These are phyloP conservation scores for Penicillium sp. DNA, from an alignment of 2,329 filamentous ascomycete genomes.

Conservation along the genomic window DNA sequence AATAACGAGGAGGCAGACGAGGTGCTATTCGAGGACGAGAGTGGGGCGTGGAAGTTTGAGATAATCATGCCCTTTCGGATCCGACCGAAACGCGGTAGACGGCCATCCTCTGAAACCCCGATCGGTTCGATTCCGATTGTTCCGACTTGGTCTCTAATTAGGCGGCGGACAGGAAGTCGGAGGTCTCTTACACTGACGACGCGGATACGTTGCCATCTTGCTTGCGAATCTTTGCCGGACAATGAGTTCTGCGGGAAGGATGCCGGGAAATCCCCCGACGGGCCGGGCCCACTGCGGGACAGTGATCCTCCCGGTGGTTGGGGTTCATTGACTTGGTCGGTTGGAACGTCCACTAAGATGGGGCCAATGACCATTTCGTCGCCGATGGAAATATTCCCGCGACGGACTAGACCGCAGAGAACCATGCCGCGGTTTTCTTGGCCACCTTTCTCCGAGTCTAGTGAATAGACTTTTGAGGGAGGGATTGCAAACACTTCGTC, in stretches of 20 bases:
- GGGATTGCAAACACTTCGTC: constrained; percentile 84
- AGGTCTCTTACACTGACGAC: constrained; percentile 87
- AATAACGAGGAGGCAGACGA: constrained; percentile 15
- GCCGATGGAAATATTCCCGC: constrained; percentile 73
- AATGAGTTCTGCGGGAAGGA: constrained; percentile 32
- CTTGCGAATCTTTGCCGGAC: constrained; percentile 51
- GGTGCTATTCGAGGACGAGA: constrained; percentile 40
- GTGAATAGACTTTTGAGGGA: constrained; percentile 56
- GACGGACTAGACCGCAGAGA: constrained; percentile 79
- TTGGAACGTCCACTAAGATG: constrained; percentile 53
- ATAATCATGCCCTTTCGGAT: constrained; percentile 82
- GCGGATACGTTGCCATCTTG: constrained; percentile 78
- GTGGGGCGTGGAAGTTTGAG: constrained; percentile 58
- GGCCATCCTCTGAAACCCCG: constrained; percentile 21
- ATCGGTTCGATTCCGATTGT: constrained; percentile 71
- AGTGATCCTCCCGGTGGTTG: constrained; percentile 25
- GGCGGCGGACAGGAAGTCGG: constrained; percentile 72
- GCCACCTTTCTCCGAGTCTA: constrained; percentile 41
- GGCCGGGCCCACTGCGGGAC: constrained; percentile 32
- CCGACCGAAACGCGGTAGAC: constrained; percentile 35
- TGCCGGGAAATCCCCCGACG: constrained; percentile 36
- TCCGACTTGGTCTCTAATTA: constrained; percentile 81
- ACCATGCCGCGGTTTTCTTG: constrained; percentile 63
- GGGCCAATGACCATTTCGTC: constrained; percentile 79
- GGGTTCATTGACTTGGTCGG: constrained; percentile 51